Percentiles rank a stretch among this genome's conserved stretches.
Conservation (phyloP, 164 flowering plant species). For the Pachysandra terminalis region DNA sequence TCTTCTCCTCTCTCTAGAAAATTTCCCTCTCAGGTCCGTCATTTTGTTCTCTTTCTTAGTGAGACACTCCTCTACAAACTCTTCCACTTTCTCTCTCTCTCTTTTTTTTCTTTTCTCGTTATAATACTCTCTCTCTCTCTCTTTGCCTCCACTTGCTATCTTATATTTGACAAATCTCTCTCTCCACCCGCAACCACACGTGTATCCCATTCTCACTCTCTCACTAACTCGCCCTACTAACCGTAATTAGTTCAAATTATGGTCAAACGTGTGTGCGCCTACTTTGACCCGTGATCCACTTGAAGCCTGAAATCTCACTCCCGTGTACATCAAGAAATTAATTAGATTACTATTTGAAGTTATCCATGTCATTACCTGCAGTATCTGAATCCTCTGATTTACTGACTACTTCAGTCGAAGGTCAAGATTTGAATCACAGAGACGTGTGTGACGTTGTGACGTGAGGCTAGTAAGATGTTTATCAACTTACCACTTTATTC, state of each 20-base stretch:
- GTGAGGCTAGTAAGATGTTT: no score
- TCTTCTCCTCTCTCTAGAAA: no score
- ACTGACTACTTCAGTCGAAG: no score
- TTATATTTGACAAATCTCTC: conserved; percentile 10
- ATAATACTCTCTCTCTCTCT: conserved; percentile 6
- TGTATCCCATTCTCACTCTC: conserved; percentile 11
- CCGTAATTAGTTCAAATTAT: neutral
- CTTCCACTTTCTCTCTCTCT: no score
- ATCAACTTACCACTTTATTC: no score
- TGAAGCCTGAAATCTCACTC: neutral
- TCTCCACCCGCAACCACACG: conserved; percentile 30
- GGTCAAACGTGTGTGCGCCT: neutral
- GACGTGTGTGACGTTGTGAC: no score
- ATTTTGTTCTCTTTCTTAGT: no score
- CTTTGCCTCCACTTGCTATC: neutral
- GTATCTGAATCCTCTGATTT: neutral
- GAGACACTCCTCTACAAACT: no score
- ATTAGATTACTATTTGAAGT: neutral
- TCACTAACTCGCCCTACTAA: neutral
- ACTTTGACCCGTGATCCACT: neutral
- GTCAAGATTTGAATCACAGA: no score
- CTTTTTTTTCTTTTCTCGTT: no score
- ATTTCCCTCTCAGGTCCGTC: no score
- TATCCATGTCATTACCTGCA: neutral
- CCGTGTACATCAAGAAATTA: neutral